Evolutionary conservation across 2,329 filamentous ascomycete genomes (phyloP).

Genomic region (Cercospora citrullina): DNA sequence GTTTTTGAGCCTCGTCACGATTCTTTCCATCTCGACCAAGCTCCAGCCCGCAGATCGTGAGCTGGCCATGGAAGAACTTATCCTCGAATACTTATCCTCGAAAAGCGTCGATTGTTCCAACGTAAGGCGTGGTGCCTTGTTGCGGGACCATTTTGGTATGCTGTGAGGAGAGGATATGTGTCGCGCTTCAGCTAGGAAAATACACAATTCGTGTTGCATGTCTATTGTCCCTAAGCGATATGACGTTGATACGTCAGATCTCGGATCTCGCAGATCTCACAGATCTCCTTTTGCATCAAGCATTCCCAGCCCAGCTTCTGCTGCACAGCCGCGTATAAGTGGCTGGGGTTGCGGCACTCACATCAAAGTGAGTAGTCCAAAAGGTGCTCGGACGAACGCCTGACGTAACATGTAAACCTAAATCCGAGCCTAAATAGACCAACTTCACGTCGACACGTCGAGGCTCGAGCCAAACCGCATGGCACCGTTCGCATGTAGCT

Average conservation of each 20-base stretch:
- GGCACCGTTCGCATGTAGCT: neutral
- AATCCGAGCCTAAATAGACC: neutral
- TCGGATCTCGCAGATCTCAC: neutral
- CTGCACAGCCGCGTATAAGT: neutral
- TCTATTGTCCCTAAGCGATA: neutral
- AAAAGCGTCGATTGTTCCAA: neutral
- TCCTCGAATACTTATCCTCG: neutral
- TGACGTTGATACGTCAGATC: neutral
- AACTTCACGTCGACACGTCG: neutral
- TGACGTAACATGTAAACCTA: neutral
- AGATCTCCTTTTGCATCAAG: neutral
- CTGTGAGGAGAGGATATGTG: neutral
- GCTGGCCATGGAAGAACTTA: neutral
- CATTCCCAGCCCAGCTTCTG: neutral
- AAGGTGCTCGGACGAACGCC: neutral
- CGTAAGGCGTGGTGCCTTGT: neutral
- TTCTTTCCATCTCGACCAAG: neutral
- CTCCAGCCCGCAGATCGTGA: neutral
- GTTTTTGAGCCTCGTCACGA: neutral
- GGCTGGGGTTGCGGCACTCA: neutral
- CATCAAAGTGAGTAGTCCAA: neutral
- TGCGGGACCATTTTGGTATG: neutral
- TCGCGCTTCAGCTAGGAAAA: neutral
- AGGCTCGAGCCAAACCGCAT: neutral
- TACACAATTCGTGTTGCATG: neutral